Conservation (phyloP, 148 eudicot genomes). For the Arctostaphylos glauca region DNA sequence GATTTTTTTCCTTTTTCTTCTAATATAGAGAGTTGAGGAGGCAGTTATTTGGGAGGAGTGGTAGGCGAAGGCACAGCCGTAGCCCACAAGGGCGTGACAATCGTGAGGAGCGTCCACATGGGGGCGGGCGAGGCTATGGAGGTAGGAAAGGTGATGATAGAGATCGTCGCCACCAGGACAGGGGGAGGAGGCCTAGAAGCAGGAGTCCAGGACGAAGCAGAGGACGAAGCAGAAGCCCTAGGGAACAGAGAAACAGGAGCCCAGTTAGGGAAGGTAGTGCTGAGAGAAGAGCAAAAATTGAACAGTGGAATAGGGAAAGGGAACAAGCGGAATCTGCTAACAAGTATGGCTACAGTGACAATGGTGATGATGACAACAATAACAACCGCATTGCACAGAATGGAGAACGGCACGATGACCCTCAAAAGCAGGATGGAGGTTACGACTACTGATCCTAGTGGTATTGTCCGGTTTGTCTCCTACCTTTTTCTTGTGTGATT, state of each 20-base stretch:
- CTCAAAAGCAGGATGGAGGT: constrained; percentile 29
- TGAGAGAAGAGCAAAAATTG: constrained; percentile 98
- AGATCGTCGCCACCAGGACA: constrained; percentile 56
- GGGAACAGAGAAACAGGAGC: constrained; percentile 72
- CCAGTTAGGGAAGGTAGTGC: constrained; percentile 87
- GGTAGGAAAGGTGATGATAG: constrained; percentile 80
- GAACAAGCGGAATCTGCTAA: constrained; percentile 53
- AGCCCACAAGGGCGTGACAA: constrained; percentile 68
- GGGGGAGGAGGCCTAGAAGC: constrained; percentile 82
- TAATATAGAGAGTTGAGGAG: constrained; percentile 71
- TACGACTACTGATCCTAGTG: constrained; percentile 17
- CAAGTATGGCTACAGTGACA: constrained; percentile 22
- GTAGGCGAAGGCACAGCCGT: constrained; percentile 60
- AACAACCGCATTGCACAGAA: constrained; percentile 28
- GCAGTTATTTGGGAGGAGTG: constrained; percentile 76
- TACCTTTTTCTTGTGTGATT: constrained; percentile 5
- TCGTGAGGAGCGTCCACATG: constrained; percentile 61
- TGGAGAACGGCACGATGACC: constrained; percentile 39
- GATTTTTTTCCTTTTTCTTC: neutral
- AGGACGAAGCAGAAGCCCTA: constrained; percentile 91
- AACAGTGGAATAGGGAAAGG: constrained; percentile 91
- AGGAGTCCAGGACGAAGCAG: constrained; percentile 80
- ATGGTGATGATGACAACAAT: constrained; percentile 27
- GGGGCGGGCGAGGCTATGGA: constrained; percentile 70
- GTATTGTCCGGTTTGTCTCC: constrained; percentile 47